phyloP scores from a whole-genome alignment of 176 grass and related monocot species.

The Rhynchospora pubera region DNA sequence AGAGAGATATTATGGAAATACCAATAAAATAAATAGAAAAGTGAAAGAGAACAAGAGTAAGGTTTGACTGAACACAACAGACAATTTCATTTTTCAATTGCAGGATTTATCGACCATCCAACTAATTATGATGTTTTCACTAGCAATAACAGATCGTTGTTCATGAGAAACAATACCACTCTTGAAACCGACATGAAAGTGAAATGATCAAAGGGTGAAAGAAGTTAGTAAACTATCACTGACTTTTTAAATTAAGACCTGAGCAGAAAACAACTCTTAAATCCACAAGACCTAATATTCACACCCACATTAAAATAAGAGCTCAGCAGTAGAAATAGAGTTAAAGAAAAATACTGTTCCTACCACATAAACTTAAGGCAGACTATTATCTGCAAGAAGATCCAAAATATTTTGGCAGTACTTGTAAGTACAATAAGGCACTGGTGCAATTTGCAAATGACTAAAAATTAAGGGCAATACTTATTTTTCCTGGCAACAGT shows the following conservation, averaged over 20 bases:
- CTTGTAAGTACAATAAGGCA: neutral
- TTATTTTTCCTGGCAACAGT: too few species aligned
- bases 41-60: neutral
- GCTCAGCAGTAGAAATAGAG: neutral
- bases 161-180: too few species aligned
- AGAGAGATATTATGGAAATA: neutral
- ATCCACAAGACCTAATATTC: neutral
- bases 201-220: too few species aligned
- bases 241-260: neutral
- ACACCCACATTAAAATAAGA: neutral
- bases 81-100: neutral
- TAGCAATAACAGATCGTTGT: neutral
- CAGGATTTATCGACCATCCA: neutral
- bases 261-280: neutral
- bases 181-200: too few species aligned
- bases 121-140: neutral
- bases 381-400: neutral
- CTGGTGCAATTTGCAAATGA: neutral
- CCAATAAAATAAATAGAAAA: neutral
- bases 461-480: neutral
- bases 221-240: neutral
- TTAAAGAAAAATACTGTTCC: neutral
- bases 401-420: neutral
- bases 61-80: neutral
- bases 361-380: neutral